Evolutionary conservation across 2,329 filamentous ascomycete species (phyloP).

Genomic region (Trichoderma sp.): DNA sequence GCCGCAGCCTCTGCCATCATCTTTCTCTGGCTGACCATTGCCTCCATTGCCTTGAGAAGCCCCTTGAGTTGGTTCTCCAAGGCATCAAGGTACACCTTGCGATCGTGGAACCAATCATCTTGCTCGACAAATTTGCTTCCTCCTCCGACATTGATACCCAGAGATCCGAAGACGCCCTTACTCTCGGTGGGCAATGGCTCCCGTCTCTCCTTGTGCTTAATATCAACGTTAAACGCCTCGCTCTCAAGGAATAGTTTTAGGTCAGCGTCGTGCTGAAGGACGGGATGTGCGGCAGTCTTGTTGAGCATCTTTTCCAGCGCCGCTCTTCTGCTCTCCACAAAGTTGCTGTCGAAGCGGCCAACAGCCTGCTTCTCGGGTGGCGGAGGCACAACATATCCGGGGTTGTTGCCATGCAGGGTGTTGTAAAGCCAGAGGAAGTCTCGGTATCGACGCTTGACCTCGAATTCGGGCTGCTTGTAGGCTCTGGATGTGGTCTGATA

Average conservation of each 20-base stretch:
- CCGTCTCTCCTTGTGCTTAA: slow-evolving; percentile 95
- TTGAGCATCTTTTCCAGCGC: slow-evolving; percentile 97
- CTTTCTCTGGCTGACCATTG: slow-evolving; percentile 88
- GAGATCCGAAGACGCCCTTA: slow-evolving; percentile 87
- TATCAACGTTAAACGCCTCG: slow-evolving; percentile 91
- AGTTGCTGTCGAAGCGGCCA: slow-evolving; percentile 92
- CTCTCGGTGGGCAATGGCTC: slow-evolving; percentile 84
- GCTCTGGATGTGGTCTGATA: slow-evolving; percentile 88
- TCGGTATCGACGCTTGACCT: slow-evolving; percentile 89
- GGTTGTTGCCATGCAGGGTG: slow-evolving; percentile 89
- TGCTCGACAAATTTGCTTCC: slow-evolving; percentile 94
- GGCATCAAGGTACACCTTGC: slow-evolving; percentile 90
- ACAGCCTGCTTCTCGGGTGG: slow-evolving; percentile 98
- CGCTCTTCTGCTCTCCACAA: slow-evolving; percentile 88
- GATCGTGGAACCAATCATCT: slow-evolving; percentile 99
- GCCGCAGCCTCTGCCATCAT: slow-evolving; percentile 89
- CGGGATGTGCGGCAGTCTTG: slow-evolving; percentile 87
- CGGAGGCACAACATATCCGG: slow-evolving; percentile 90
- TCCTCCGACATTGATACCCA: slow-evolving; percentile 76
- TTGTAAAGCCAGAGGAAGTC: slow-evolving; percentile 99
- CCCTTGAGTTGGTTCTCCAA: slow-evolving; percentile 89
- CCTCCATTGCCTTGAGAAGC: slow-evolving; percentile 90
- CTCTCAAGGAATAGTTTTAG: slow-evolving; percentile 97
- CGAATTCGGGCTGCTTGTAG: slow-evolving; percentile 89
- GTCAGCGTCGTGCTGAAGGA: slow-evolving; percentile 89